phyloP scores from a whole-genome alignment of 768 basidiomycete species.

The Suillus subaureus region DNA sequence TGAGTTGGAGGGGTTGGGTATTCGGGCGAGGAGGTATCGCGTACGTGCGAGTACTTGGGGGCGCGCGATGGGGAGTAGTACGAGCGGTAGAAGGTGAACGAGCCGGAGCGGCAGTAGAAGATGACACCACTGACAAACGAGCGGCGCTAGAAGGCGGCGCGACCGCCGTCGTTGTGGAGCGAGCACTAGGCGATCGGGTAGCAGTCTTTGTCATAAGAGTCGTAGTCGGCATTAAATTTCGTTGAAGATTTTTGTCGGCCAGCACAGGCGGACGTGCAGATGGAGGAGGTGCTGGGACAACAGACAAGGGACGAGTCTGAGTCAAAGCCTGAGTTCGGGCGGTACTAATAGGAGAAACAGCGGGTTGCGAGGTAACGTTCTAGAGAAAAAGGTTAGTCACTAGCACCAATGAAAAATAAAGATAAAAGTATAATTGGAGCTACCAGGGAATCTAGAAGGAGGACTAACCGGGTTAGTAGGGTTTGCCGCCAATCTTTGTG shows the following conservation, averaged over 20 bases:
- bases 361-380: neutral
- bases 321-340: neutral
- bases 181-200: neutral
- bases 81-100: neutral
- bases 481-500: neutral
- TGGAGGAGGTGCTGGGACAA: neutral
- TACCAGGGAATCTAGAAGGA: neutral
- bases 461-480: neutral
- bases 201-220: neutral
- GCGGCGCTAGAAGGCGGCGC: neutral
- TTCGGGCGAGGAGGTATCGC: constrained; percentile 18
- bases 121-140: neutral
- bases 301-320: neutral
- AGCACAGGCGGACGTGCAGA: neutral
- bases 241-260: constrained; percentile 5
- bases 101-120: neutral
- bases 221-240: constrained; percentile 11
- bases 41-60: constrained; percentile 18
- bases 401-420: neutral
- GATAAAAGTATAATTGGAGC: constrained; percentile 6
- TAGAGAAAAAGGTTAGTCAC: constrained; percentile 15
- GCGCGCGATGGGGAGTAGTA: neutral
- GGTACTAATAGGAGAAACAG: neutral
- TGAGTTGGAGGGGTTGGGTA: neutral
- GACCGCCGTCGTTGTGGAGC: neutral